Conservation (phyloP, 306 rosid species). For the Lotus japonicus region DNA sequence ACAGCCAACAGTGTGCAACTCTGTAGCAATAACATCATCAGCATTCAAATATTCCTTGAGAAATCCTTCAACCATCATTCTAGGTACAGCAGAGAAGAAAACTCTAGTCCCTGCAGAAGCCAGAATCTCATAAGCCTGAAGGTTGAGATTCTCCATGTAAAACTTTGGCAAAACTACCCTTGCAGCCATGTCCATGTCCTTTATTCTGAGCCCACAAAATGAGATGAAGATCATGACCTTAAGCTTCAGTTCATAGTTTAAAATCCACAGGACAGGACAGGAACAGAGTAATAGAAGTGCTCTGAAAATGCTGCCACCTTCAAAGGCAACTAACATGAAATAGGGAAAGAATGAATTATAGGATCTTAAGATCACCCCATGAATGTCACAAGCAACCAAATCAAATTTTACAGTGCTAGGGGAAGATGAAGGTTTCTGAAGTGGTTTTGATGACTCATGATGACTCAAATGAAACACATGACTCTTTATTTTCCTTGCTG, state of each 20-base stretch:
- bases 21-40: constrained; percentile 60
- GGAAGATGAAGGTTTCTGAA: constrained; percentile 1
- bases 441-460: background rate
- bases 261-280: constrained; percentile 34
- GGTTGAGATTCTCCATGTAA: constrained; percentile 68
- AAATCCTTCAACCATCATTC: constrained; percentile 75
- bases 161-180: constrained; percentile 79
- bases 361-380: constrained; percentile 37
- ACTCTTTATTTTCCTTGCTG: background rate
- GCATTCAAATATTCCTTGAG: constrained; percentile 62
- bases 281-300: constrained; percentile 54
- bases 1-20: constrained; percentile 47
- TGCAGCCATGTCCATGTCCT: constrained; percentile 17
- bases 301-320: constrained; percentile 65
- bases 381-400: constrained; percentile 42
- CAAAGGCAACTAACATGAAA: constrained; percentile 83
- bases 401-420: background rate
- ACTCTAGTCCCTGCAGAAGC: constrained; percentile 45
- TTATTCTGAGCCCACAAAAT: constrained; percentile 17
- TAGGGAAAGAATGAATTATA: constrained; percentile 63
- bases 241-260: constrained; percentile 17
- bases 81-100: constrained; percentile 70
- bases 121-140: constrained; percentile 44
- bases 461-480: background rate
- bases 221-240: constrained; percentile 23